phyloP scores from a whole-genome alignment of 2,329 filamentous ascomycete species.

The Diaporthe eres region DNA sequence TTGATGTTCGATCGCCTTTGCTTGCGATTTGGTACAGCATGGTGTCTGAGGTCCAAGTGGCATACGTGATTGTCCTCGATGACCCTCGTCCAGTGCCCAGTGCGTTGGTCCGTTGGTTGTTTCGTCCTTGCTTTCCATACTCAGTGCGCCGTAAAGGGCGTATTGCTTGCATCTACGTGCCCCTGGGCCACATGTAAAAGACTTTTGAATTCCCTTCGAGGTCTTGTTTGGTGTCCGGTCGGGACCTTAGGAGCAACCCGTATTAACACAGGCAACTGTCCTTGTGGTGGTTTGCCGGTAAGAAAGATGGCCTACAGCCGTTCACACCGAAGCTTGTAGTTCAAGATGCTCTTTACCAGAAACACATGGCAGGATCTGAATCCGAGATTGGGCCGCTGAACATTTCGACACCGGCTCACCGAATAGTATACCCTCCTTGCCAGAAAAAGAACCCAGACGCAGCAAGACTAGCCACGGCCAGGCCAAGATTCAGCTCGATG shows the following conservation, averaged over 20 bases:
- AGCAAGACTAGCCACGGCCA: slow-evolving; percentile 70
- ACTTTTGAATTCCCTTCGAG: neutral
- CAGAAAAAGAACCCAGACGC: slow-evolving; percentile 62
- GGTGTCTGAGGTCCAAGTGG: neutral
- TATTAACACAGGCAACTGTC: neutral
- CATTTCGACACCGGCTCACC: neutral
- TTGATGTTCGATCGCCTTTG: neutral
- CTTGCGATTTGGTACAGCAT: neutral
- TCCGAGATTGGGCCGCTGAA: no score
- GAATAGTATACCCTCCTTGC: slow-evolving; percentile 61
- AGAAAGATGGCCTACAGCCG: neutral
- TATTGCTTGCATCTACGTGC: neutral
- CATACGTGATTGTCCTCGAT: neutral
- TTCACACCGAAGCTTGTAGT: no score
- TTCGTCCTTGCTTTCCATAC: neutral
- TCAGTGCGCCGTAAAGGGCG: no score
- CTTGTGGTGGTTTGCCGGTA: neutral
- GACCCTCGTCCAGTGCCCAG: neutral
- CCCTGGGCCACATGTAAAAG: no score
- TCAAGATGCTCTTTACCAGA: neutral
- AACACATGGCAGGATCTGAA: neutral
- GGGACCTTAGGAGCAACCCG: neutral
- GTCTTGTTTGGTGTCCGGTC: neutral
- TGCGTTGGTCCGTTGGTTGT: no score
- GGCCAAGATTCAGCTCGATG: slow-evolving; percentile 82